A percentile compares a stretch with the other conserved stretches of the same genome.
Conservation (phyloP, 192 early-diverging fungal genomes). For the Coemansia sp. region DNA sequence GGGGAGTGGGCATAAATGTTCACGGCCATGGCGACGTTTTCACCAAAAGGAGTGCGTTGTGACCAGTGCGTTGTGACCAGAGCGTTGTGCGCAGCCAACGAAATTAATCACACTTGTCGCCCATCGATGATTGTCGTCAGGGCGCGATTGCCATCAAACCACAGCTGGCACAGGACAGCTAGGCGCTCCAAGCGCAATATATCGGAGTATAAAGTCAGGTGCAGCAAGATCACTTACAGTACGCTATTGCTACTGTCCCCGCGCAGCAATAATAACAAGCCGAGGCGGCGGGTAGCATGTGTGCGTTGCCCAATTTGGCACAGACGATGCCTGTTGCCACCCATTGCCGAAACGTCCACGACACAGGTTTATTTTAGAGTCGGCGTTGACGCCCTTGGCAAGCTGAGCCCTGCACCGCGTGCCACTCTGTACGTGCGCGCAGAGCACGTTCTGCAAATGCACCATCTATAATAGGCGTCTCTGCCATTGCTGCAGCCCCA, state of each 20-base stretch:
- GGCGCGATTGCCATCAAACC: not conserved
- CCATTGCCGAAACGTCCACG: slow-evolving; percentile 8
- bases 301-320: not conserved
- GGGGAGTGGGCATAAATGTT: no score
- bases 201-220: not conserved
- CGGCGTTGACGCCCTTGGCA: not conserved
- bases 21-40: not conserved
- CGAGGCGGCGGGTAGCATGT: not conserved
- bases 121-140: slow-evolving; percentile 3
- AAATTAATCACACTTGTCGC: not conserved
- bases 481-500: slow-evolving; percentile 10
- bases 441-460: not conserved
- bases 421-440: not conserved
- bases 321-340: not conserved
- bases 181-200: not conserved
- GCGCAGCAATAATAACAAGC: not conserved
- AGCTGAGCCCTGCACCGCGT: not conserved
- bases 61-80: not conserved
- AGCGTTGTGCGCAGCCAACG: not conserved
- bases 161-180: not conserved
- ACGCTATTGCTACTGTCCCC: not conserved
- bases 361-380: slow-evolving; percentile 5
- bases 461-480: not conserved
- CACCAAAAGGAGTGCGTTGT: not conserved
- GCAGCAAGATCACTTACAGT: not conserved